These are phyloP conservation scores for Endothia cerciana DNA, from an alignment of 2,329 filamentous ascomycete species.

Conservation along the genomic window DNA sequence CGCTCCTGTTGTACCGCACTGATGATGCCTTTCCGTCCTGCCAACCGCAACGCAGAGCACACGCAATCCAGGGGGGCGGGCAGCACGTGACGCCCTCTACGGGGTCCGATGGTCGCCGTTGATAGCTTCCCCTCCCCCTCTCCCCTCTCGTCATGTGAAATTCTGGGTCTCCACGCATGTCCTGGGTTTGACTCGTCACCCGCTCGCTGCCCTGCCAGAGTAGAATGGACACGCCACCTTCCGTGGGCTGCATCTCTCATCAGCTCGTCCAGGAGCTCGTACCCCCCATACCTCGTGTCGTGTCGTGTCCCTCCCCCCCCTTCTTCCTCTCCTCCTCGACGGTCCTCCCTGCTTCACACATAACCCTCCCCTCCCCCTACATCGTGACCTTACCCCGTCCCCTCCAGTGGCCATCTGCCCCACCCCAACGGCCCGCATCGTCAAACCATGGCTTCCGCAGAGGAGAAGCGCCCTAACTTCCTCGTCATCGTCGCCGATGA, in stretches of 20 bases:
- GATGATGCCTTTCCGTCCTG: background rate
- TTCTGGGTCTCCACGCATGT: background rate
- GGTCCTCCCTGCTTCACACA: too few relatives aligned
- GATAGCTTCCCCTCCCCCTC: background rate
- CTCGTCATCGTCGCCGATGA: constrained; percentile 42
- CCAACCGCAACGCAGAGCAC: background rate
- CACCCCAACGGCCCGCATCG: background rate
- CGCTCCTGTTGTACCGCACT: background rate
- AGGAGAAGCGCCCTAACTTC: constrained; percentile 37
- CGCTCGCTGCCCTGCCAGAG: background rate
- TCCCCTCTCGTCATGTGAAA: background rate
- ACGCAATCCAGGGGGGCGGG: constrained; percentile 19
- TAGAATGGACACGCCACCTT: background rate
- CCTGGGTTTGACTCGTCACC: background rate
- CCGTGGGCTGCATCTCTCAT: too few relatives aligned
- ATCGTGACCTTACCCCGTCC: too few relatives aligned
- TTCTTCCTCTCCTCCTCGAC: too few relatives aligned
- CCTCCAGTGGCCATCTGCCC: background rate
- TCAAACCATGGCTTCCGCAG: constrained; percentile 21
- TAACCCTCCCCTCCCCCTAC: too few relatives aligned
- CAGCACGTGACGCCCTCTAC: constrained; percentile 16
- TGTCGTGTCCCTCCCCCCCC: too few relatives aligned
- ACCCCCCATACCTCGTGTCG: too few relatives aligned
- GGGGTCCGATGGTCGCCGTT: constrained; percentile 17
- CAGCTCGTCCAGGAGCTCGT: too few relatives aligned